Evolutionary conservation across 2,329 filamentous ascomycete species (phyloP).

Genomic region (Talaromyces sp.): DNA sequence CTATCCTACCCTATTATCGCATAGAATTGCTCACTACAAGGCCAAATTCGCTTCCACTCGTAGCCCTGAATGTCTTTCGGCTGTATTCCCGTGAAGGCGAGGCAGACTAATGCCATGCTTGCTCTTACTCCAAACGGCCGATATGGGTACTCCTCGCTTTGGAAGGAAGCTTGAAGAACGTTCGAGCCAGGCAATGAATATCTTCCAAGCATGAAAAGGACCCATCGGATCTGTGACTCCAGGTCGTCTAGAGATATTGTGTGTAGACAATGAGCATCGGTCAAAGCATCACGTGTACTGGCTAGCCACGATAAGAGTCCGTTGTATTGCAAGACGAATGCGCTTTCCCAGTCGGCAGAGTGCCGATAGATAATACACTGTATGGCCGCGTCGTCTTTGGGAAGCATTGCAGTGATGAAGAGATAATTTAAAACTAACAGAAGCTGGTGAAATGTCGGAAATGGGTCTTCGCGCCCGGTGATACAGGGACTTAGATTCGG

Average conservation of each 20-base stretch:
- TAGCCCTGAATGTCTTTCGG: not conserved
- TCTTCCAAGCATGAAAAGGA: conserved; percentile 1
- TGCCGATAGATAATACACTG: not conserved
- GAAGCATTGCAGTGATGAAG: not conserved
- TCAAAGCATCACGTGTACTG: not conserved
- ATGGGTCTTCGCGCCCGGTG: not conserved
- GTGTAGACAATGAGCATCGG: not conserved
- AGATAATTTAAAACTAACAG: not conserved
- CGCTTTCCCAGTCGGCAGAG: not conserved
- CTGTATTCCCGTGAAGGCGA: not conserved
- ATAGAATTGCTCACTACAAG: not conserved
- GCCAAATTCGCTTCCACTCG: not conserved
- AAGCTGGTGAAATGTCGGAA: not conserved
- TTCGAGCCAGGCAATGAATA: not conserved
- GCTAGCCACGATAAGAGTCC: not conserved
- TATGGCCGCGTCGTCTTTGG: not conserved
- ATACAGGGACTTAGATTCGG: not conserved
- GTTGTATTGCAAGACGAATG: not conserved
- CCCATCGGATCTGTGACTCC: conserved; percentile 1
- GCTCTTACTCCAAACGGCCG: conserved; percentile 5
- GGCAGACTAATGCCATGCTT: not conserved
- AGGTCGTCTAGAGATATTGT: not conserved
- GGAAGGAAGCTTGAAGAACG: not conserved
- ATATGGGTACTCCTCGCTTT: not conserved
- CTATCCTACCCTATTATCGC: not conserved